A percentile compares a stretch with the other conserved stretches of the same genome.
Evolutionary conservation across 2,329 filamentous ascomycete species (phyloP).

Genomic region (Zymoseptoria tritici): DNA sequence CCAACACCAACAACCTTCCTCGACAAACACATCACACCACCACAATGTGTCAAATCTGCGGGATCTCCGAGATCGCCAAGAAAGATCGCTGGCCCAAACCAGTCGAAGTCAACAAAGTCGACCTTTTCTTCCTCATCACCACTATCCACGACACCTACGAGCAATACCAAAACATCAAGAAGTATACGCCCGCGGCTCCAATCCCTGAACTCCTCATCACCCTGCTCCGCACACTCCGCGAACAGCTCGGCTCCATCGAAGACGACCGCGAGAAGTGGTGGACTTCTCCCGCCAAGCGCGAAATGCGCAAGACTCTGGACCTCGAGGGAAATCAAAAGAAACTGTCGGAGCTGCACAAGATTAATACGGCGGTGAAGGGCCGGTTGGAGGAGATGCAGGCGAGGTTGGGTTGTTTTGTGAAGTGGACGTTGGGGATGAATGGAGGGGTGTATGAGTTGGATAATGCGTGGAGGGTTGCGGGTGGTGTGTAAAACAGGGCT

Average conservation of each 20-base stretch:
- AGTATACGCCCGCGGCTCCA: neutral
- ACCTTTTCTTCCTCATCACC: slow-evolving; percentile 13
- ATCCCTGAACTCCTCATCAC: slow-evolving; percentile 10
- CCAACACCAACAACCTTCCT: neutral
- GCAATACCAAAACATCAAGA: neutral
- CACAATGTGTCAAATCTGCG: slow-evolving; percentile 20
- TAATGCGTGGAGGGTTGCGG: slow-evolving; percentile 2
- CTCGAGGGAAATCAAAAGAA: slow-evolving; percentile 11
- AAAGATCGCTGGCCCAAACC: slow-evolving; percentile 14
- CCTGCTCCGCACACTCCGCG: slow-evolving; percentile 9
- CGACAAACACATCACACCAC: neutral
- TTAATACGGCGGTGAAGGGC: slow-evolving; percentile 13
- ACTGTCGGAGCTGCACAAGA: slow-evolving; percentile 17
- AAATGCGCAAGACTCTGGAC: slow-evolving; percentile 10
- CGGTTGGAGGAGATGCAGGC: slow-evolving; percentile 13
- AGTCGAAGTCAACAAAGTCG: slow-evolving; percentile 9
- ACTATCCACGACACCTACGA: slow-evolving; percentile 12
- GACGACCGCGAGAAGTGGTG: slow-evolving; percentile 16
- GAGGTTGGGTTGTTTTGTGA: slow-evolving; percentile 13
- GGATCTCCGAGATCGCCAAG: slow-evolving; percentile 10
- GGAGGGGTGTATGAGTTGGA: slow-evolving; percentile 12
- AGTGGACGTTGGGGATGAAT: slow-evolving; percentile 17
- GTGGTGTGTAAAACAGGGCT: neutral
- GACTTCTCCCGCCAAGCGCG: slow-evolving; percentile 13
- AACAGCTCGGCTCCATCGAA: slow-evolving; percentile 10